phyloP scores from a whole-genome alignment of 2,329 filamentous ascomycete genomes.

The Epichloe baconii region DNA sequence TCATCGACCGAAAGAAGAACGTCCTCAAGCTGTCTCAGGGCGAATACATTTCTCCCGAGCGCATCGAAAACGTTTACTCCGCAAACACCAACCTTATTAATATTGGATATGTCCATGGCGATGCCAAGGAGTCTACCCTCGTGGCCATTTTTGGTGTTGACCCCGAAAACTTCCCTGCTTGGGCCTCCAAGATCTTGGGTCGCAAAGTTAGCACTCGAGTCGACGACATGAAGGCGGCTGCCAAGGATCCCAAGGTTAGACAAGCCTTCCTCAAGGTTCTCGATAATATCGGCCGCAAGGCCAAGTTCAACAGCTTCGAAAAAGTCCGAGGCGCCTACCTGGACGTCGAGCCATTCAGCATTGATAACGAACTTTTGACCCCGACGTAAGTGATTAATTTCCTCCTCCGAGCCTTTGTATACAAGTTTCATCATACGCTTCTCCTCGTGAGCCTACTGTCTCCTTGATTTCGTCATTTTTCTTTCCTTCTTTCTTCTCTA shows the following conservation, averaged over 20 bases:
- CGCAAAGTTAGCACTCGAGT: constrained; percentile 52
- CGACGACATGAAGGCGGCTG: constrained; percentile 52
- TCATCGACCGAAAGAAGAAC: constrained; percentile 97
- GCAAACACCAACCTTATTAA: constrained; percentile 66
- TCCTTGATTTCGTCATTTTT: background rate
- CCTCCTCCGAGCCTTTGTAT: background rate
- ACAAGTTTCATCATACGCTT: background rate
- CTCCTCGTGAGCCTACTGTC: background rate
- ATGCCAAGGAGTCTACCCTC: constrained; percentile 66
- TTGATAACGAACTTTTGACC: constrained; percentile 83
- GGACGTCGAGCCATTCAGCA: constrained; percentile 77
- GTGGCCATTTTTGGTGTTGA: constrained; percentile 84
- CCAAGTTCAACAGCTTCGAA: constrained; percentile 90
- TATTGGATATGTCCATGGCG: constrained; percentile 82
- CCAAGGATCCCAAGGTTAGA: constrained; percentile 55
- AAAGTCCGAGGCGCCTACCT: constrained; percentile 61
- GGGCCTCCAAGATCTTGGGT: constrained; percentile 64
- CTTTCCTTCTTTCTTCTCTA: background rate
- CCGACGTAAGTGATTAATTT: constrained; percentile 55
- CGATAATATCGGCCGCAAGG: constrained; percentile 62
- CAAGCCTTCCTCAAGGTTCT: constrained; percentile 67
- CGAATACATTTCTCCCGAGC: constrained; percentile 95
- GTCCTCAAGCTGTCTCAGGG: constrained; percentile 97
- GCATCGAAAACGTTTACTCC: constrained; percentile 88
- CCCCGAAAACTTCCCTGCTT: constrained; percentile 69